Percentiles rank a stretch among this genome's conserved stretches.
phyloP scores from a whole-genome alignment of 75 land plant genomes.

The Sequoiadendron giganteum region DNA sequence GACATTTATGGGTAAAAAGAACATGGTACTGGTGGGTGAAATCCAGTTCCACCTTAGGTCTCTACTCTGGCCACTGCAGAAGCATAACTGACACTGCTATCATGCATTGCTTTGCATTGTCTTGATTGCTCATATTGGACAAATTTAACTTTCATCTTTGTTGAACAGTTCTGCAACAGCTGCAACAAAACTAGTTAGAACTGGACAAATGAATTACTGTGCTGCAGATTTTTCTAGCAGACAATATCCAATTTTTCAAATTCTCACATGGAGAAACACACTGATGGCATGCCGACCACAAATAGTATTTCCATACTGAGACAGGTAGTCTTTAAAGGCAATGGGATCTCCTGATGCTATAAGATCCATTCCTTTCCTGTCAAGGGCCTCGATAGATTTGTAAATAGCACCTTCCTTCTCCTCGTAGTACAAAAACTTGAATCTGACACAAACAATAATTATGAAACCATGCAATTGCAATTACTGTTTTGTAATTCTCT shows the following conservation, averaged over 20 bases:
- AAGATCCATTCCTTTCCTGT: conserved; percentile 83
- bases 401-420: conserved; percentile 80
- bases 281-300: conserved; percentile 96
- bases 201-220: neutral
- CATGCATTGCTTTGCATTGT: conserved; percentile 80
- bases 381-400: conserved; percentile 90
- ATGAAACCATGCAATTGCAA: neutral
- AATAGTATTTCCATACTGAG: conserved; percentile 82
- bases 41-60: conserved; percentile 5
- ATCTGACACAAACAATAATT: conserved; percentile 35
- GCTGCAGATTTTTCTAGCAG: neutral
- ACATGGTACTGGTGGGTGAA: neutral
- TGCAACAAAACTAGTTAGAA: conserved; percentile 19
- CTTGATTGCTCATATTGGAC: conserved; percentile 92
- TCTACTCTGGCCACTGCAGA: conserved; percentile 76
- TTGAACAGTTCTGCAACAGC: conserved; percentile 77
- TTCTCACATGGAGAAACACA: conserved; percentile 90
- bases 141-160: conserved; percentile 66
- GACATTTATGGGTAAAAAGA: neutral
- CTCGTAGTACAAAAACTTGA: conserved; percentile 77
- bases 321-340: conserved; percentile 69
- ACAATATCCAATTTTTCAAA: neutral
- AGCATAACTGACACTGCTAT: conserved; percentile 98
- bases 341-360: conserved; percentile 84
- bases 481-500: neutral